A percentile compares a stretch with the other conserved stretches of the same genome.
phyloP scores from a whole-genome alignment of 176 grass and related monocot genomes.

The Stipa capillata region DNA sequence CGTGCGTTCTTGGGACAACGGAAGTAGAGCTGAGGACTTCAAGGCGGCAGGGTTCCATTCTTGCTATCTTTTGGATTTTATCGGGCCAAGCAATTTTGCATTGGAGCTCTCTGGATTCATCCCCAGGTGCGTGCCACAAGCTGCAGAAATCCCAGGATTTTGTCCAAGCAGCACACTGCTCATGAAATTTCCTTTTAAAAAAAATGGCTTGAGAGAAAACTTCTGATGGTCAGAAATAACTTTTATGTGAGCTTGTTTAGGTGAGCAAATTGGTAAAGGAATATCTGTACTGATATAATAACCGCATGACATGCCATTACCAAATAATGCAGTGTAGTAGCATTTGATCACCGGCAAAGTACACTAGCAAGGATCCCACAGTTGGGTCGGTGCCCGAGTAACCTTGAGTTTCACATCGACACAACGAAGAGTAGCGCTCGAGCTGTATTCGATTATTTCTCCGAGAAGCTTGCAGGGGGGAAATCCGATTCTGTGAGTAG shows the following conservation, averaged over 20 bases:
- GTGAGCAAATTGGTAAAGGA: background rate
- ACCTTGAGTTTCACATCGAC: slow-evolving; percentile 69
- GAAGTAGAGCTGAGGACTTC: slow-evolving; percentile 59
- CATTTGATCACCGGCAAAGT: slow-evolving; percentile 73
- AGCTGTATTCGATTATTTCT: slow-evolving; percentile 79
- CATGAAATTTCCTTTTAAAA: background rate
- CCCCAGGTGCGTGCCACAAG: slow-evolving; percentile 64
- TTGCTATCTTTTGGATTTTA: slow-evolving; percentile 88
- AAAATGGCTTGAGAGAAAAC: background rate
- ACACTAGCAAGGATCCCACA: slow-evolving; percentile 43
- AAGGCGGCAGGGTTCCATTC: slow-evolving; percentile 32
- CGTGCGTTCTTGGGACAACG: background rate
- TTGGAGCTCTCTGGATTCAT: slow-evolving; percentile 51
- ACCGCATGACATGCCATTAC: background rate
- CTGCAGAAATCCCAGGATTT: background rate
- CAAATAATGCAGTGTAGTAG: slow-evolving; percentile 60
- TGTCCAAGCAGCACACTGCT: background rate
- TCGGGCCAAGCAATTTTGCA: slow-evolving; percentile 60
- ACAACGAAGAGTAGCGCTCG: slow-evolving; percentile 45
- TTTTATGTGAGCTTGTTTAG: background rate
- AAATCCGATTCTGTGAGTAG: slow-evolving; percentile 30
- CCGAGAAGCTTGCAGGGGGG: slow-evolving; percentile 12
- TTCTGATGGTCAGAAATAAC: background rate
- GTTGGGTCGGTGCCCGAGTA: slow-evolving; percentile 37
- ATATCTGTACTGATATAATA: background rate